phyloP scores from a whole-genome alignment of 2,329 filamentous ascomycete genomes.

The Pezicula carpinea region DNA sequence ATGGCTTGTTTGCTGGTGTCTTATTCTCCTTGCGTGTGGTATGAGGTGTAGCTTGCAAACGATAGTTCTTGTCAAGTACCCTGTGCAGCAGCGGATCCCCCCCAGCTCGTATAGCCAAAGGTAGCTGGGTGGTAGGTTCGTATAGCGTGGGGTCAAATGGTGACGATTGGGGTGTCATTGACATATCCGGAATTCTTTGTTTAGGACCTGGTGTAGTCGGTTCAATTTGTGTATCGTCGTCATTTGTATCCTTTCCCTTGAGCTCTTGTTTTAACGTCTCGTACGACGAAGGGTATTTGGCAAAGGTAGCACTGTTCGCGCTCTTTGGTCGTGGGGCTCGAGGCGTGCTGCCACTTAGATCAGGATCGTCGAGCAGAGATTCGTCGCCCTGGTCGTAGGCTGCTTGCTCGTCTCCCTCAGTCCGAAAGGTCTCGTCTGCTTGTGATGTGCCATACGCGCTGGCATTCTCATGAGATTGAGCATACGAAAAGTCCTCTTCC shows the following conservation, averaged over 20 bases:
- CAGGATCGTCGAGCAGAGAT: conserved; percentile 60
- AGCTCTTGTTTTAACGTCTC: conserved; percentile 68
- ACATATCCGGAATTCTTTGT: conserved; percentile 55
- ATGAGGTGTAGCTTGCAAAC: conserved; percentile 86
- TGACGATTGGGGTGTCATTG: conserved; percentile 56
- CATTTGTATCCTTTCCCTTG: conserved; percentile 35
- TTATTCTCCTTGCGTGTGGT: conserved; percentile 41
- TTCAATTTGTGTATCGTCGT: conserved; percentile 34
- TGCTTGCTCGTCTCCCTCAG: conserved; percentile 23
- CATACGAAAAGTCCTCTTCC: conserved; percentile 42
- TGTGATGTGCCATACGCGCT: conserved; percentile 37
- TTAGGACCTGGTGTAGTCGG: conserved; percentile 29
- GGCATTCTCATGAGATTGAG: conserved; percentile 26
- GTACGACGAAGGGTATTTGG: conserved; percentile 71
- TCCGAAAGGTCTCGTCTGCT: conserved; percentile 24
- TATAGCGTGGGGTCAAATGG: conserved; percentile 46
- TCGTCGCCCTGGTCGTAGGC: conserved; percentile 44
- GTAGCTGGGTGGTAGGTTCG: conserved; percentile 29
- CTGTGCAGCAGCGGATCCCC: conserved; percentile 82
- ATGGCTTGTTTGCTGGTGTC: conserved; percentile 26
- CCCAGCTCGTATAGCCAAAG: conserved; percentile 24
- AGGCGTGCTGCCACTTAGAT: conserved; percentile 66
- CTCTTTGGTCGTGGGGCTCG: conserved; percentile 49
- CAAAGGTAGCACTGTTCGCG: conserved; percentile 45
- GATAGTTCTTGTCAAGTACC: conserved; percentile 93